Conservation (phyloP, 2,329 filamentous ascomycete species). For the Penicillium italicum region DNA sequence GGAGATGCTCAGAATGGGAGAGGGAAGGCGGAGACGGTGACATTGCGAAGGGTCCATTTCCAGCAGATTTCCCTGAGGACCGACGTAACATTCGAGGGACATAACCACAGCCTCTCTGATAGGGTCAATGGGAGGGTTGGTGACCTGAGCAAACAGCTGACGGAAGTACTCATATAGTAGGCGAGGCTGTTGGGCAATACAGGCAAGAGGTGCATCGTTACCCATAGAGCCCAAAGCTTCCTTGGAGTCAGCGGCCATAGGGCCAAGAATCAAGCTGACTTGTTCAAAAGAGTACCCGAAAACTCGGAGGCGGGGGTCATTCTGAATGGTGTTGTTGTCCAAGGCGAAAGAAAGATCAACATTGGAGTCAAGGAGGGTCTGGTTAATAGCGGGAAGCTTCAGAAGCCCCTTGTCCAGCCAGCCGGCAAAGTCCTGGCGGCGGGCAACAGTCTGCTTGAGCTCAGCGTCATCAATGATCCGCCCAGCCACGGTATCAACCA, state of each 20-base stretch:
- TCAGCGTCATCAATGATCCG: constrained; percentile 93
- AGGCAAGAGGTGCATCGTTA: constrained; percentile 90
- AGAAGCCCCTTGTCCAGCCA: constrained; percentile 87
- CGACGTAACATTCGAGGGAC: constrained; percentile 94
- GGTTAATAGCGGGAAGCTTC: constrained; percentile 70
- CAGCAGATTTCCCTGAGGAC: constrained; percentile 88
- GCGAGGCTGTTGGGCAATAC: constrained; percentile 82
- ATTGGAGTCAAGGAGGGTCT: constrained; percentile 54
- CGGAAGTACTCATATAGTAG: constrained; percentile 95
- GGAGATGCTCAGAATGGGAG: constrained; percentile 81
- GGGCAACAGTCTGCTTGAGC: constrained; percentile 83
- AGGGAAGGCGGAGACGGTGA: constrained; percentile 77
- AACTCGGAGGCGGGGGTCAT: constrained; percentile 77
- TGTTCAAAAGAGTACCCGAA: constrained; percentile 97
- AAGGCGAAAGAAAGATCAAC: constrained; percentile 65
- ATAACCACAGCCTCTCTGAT: constrained; percentile 98
- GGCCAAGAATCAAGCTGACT: constrained; percentile 82
- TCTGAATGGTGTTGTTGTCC: constrained; percentile 69
- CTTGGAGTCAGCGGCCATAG: constrained; percentile 97
- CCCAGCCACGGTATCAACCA: constrained; percentile 86
- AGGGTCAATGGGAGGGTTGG: constrained; percentile 94
- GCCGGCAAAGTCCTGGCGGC: constrained; percentile 77
- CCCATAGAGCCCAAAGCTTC: constrained; percentile 97
- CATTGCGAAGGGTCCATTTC: constrained; percentile 93
- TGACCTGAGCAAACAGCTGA: constrained; percentile 95